Evolutionary conservation across 73 alveolate species (phyloP).

Genomic region (Paraurostyla sp.): DNA sequence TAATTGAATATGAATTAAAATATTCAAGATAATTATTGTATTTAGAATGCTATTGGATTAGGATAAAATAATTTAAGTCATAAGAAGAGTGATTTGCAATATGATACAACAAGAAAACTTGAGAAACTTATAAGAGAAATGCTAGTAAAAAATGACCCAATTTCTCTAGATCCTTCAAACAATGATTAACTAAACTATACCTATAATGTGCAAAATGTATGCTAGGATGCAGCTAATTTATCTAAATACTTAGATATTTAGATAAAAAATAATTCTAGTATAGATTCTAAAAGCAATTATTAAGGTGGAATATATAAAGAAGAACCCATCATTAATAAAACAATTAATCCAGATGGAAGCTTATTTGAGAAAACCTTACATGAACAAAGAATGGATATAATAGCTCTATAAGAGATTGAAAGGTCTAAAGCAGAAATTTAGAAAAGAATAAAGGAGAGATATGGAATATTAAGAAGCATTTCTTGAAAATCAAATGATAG

Average conservation of each 20-base stretch:
- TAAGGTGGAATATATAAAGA: neutral
- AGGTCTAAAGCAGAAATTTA: neutral
- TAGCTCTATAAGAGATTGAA: conserved; percentile 29
- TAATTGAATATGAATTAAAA: too few relatives aligned
- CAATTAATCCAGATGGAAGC: neutral
- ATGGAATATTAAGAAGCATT: conserved; percentile 19
- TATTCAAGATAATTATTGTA: too few relatives aligned
- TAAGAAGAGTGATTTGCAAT: too few relatives aligned
- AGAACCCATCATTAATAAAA: neutral
- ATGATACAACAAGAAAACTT: neutral
- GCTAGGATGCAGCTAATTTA: neutral
- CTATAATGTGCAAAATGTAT: neutral
- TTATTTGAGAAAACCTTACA: neutral
- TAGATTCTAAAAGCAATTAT: too few relatives aligned
- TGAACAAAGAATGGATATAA: conserved; percentile 1
- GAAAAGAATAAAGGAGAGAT: conserved; percentile 26
- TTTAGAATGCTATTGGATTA: too few relatives aligned
- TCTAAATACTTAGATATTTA: neutral
- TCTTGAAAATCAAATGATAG: conserved; percentile 17
- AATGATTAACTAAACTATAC: too few relatives aligned
- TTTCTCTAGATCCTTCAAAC: too few relatives aligned
- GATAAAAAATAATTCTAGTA: too few relatives aligned
- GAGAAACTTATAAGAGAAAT: conserved; percentile 21
- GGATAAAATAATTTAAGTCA: too few relatives aligned
- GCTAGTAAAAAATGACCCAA: neutral